Evolutionary conservation across 805 yeast genomes (phyloP).

Genomic region (Huiozyma naganishii): DNA sequence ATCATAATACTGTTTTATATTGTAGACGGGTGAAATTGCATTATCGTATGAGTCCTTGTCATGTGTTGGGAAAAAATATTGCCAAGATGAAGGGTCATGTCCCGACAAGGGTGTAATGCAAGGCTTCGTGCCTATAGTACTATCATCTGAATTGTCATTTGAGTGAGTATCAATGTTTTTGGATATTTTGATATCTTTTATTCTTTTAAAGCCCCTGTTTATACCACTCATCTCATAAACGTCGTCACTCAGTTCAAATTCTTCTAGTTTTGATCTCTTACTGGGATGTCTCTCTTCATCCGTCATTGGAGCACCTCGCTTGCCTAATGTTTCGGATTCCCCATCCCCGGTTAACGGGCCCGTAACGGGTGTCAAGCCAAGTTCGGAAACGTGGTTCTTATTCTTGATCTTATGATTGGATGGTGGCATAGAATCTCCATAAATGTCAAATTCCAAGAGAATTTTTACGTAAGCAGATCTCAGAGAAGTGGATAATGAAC

Average conservation of each 20-base stretch:
- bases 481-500: slow-evolving; percentile 57
- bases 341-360: neutral
- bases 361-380: too few relatives aligned
- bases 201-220: slow-evolving; percentile 36
- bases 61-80: slow-evolving; percentile 27
- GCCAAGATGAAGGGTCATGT: slow-evolving; percentile 39
- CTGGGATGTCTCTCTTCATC: neutral
- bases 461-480: slow-evolving; percentile 47
- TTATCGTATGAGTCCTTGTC: slow-evolving; percentile 29
- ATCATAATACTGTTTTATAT: slow-evolving; percentile 47
- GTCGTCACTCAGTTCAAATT: too few relatives aligned
- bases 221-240: slow-evolving; percentile 14
- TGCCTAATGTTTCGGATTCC: neutral
- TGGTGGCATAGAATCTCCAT: neutral
- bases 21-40: slow-evolving; percentile 41
- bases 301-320: neutral
- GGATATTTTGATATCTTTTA: slow-evolving; percentile 32
- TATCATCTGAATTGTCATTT: slow-evolving; percentile 38
- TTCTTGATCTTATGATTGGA: too few relatives aligned
- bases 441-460: slow-evolving; percentile 25
- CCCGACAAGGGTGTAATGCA: slow-evolving; percentile 28
- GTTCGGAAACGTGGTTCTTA: too few relatives aligned
- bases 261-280: neutral
- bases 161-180: slow-evolving; percentile 29
- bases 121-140: slow-evolving; percentile 29